Evolutionary conservation across 73 alveolate genomes (phyloP).

Genomic region (Paramecium caudatum): DNA sequence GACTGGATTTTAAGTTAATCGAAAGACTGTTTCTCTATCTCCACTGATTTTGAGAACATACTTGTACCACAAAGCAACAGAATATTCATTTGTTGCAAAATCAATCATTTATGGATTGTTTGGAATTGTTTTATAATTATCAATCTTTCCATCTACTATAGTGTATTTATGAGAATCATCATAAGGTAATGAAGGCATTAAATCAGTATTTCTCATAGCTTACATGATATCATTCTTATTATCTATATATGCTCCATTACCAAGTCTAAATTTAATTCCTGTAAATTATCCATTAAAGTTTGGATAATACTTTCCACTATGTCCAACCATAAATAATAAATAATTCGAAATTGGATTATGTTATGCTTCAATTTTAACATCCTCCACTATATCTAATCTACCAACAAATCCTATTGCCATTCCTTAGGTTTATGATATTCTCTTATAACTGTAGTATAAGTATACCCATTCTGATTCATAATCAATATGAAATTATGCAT

Average conservation of each 20-base stretch:
- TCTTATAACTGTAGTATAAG: not conserved
- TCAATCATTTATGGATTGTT: constrained; percentile 34
- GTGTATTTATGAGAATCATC: constrained; percentile 42
- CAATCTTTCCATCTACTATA: constrained; percentile 51
- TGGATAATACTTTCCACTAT: constrained; percentile 63
- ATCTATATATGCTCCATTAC: not conserved
- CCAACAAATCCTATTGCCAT: constrained; percentile 38
- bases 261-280: constrained; percentile 57
- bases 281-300: constrained; percentile 53
- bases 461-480: constrained; percentile 64
- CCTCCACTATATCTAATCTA: constrained; percentile 4
- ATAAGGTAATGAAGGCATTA: constrained; percentile 16
- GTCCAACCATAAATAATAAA: not conserved
- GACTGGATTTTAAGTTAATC: constrained; percentile 18
- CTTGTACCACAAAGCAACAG: constrained; percentile 52
- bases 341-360: constrained; percentile 13
- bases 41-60: not conserved
- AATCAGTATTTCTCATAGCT: constrained; percentile 42
- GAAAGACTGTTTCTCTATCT: not conserved
- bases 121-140: not conserved
- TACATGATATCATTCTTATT: not conserved
- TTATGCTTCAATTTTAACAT: not conserved
- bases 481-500: not conserved
- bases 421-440: constrained; percentile 21
- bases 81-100: constrained; percentile 51